These are phyloP conservation scores for Tylopilus subfusipes DNA, from an alignment of 768 basidiomycete species.

Conservation along the genomic window DNA sequence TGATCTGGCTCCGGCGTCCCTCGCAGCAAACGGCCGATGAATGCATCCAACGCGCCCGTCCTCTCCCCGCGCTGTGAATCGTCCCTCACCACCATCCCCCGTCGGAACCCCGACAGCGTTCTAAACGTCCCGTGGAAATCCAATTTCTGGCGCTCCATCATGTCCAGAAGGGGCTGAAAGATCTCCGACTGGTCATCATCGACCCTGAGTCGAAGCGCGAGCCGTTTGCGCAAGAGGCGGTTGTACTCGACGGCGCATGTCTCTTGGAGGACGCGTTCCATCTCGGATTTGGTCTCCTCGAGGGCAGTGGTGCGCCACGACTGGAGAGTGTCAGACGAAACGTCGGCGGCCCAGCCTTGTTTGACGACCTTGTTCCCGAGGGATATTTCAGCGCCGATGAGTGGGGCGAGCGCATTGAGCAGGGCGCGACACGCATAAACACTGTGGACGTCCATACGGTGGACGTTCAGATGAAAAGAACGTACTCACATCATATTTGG, in stretches of 20 bases:
- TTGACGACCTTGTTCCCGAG: slow-evolving; percentile 44
- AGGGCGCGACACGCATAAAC: slow-evolving; percentile 77
- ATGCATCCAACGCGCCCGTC: slow-evolving; percentile 32
- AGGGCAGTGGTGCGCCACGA: slow-evolving; percentile 61
- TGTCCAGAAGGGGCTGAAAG: slow-evolving; percentile 64
- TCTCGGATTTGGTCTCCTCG: slow-evolving; percentile 50
- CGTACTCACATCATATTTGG: slow-evolving; percentile 71
- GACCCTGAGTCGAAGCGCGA: slow-evolving; percentile 63
- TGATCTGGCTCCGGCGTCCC: slow-evolving; percentile 44
- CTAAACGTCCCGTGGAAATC: slow-evolving; percentile 91
- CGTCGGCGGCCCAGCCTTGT: slow-evolving; percentile 63
- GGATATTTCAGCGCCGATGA: slow-evolving; percentile 80
- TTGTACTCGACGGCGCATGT: slow-evolving; percentile 64
- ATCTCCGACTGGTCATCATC: slow-evolving; percentile 57
- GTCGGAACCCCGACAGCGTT: slow-evolving; percentile 58
- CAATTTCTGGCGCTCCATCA: slow-evolving; percentile 70
- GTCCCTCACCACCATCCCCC: slow-evolving; percentile 30
- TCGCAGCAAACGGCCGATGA: slow-evolving; percentile 44
- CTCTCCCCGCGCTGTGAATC: slow-evolving; percentile 7
- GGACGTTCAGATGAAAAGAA: not conserved
- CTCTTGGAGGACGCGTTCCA: slow-evolving; percentile 59
- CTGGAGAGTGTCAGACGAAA: slow-evolving; percentile 48
- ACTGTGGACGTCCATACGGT: slow-evolving; percentile 35
- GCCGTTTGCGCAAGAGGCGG: slow-evolving; percentile 71
- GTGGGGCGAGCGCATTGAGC: slow-evolving; percentile 71